Evolutionary conservation across 306 rosid genomes (phyloP).

Genomic region (Malus asiatica): DNA sequence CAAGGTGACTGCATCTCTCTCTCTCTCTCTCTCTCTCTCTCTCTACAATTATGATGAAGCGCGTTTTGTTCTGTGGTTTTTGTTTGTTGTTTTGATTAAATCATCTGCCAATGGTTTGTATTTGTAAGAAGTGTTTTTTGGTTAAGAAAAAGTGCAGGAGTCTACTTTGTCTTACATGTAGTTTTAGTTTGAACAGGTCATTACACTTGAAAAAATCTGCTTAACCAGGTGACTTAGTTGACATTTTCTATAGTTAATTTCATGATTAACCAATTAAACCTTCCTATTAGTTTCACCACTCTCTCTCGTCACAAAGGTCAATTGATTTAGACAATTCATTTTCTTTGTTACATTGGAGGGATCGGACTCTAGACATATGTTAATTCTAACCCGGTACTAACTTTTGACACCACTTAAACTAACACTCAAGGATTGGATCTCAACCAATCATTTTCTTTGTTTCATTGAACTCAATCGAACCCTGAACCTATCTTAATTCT

Average conservation of each 20-base stretch:
- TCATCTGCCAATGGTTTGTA: background rate
- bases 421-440: background rate
- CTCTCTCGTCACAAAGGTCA: background rate
- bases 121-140: background rate
- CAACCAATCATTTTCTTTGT: background rate
- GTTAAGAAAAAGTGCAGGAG: background rate
- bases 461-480: no score
- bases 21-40: background rate
- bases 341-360: no score
- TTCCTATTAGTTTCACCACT: background rate
- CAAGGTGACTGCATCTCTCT: slow-evolving; percentile 40
- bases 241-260: slow-evolving; percentile 12
- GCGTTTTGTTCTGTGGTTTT: background rate
- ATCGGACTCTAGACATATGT: no score
- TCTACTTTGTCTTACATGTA: slow-evolving; percentile 13
- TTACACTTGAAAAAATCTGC: background rate
- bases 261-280: background rate
- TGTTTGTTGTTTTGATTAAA: slow-evolving; percentile 4
- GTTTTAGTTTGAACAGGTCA: slow-evolving; percentile 23
- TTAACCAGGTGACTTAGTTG: slow-evolving; percentile 17
- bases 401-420: no score
- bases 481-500: background rate
- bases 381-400: no score
- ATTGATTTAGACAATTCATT: background rate
- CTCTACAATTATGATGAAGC: background rate